These are phyloP conservation scores for Zygosaccharomyces sapae DNA, from an alignment of 1,139 yeast species.

Conservation along the genomic window DNA sequence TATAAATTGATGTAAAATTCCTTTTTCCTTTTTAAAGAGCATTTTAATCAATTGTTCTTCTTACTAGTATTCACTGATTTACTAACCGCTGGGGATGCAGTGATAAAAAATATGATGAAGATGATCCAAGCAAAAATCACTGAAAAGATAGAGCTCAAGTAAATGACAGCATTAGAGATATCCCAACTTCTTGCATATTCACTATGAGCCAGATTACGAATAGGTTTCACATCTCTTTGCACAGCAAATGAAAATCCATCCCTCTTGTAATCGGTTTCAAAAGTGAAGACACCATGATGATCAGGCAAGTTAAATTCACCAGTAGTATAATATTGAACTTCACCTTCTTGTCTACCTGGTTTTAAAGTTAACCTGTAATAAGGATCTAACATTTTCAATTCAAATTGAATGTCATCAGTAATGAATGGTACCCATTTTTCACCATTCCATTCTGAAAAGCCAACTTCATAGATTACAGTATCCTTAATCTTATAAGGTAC, in stretches of 20 bases:
- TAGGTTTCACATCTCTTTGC: slow-evolving; percentile 69
- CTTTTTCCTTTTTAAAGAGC: not conserved
- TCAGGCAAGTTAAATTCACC: slow-evolving; percentile 76
- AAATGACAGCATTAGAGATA: slow-evolving; percentile 90
- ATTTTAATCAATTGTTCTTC: slow-evolving; percentile 21
- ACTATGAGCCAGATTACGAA: slow-evolving; percentile 92
- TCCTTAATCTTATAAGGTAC: slow-evolving; percentile 69
- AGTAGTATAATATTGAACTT: slow-evolving; percentile 41
- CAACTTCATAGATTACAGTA: slow-evolving; percentile 58
- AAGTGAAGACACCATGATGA: slow-evolving; percentile 95
- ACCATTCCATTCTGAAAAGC: slow-evolving; percentile 61
- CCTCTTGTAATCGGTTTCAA: slow-evolving; percentile 73
- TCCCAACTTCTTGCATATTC: slow-evolving; percentile 94
- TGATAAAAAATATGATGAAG: slow-evolving; percentile 59
- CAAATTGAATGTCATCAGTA: slow-evolving; percentile 65
- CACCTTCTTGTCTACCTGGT: slow-evolving; percentile 34
- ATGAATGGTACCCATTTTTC: slow-evolving; percentile 64
- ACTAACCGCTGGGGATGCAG: slow-evolving; percentile 20
- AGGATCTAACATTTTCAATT: slow-evolving; percentile 90
- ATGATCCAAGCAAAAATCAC: slow-evolving; percentile 74
- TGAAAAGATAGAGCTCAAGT: slow-evolving; percentile 62
- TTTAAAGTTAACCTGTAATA: slow-evolving; percentile 71
- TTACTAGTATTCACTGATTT: slow-evolving; percentile 20
- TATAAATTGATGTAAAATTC: not conserved
- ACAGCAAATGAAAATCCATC: slow-evolving; percentile 68